phyloP scores from a whole-genome alignment of 108 stramenopile species.

The Aurantiochytrium sp. region DNA sequence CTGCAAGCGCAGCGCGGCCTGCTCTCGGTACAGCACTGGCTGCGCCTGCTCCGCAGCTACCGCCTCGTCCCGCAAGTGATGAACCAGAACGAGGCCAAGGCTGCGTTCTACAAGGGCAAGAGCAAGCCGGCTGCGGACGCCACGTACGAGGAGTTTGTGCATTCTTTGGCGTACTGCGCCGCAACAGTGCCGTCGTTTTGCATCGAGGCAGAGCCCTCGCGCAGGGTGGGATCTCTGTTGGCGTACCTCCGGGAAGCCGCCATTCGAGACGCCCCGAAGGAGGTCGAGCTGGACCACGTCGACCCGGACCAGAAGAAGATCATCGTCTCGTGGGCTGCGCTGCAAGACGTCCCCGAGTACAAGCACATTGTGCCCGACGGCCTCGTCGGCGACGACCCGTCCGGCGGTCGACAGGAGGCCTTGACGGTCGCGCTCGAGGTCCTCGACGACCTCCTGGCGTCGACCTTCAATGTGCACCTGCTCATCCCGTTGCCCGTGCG shows the following conservation, averaged over 20 bases:
- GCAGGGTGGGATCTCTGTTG: background rate
- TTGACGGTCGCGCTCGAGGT: background rate
- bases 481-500: background rate
- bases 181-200: background rate
- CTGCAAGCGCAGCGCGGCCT: background rate
- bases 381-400: background rate
- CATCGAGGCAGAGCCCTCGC: background rate
- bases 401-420: background rate
- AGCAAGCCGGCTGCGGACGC: background rate
- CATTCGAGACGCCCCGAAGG: background rate
- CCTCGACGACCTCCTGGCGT: background rate
- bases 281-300: background rate
- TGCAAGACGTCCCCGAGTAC: background rate
- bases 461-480: background rate
- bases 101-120: background rate
- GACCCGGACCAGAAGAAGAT: slow-evolving; percentile 1
- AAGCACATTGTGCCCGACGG: background rate
- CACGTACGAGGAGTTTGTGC: background rate
- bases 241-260: background rate
- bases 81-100: slow-evolving; percentile 20
- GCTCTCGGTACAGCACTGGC: slow-evolving; percentile 1
- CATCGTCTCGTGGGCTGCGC: background rate
- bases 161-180: background rate
- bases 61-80: background rate
- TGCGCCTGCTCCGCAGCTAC: background rate